These are phyloP conservation scores for Plasmodium adleri DNA, from an alignment of 169 alveolate species.

Conservation along the genomic window DNA sequence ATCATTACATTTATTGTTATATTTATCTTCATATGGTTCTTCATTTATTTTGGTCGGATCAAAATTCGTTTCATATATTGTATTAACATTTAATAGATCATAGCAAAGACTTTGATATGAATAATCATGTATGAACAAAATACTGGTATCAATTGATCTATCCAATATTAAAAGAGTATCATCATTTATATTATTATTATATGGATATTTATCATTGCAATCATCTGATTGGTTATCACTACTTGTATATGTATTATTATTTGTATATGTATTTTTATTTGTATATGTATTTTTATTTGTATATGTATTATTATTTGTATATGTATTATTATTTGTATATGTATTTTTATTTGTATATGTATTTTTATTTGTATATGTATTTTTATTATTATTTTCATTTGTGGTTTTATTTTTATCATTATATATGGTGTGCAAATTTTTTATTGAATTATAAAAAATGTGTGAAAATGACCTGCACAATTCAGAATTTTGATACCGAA, in stretches of 20 bases:
- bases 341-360: no score
- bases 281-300: constrained; percentile 10
- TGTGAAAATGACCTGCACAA: constrained; percentile 64
- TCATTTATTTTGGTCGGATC: constrained; percentile 4
- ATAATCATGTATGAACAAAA: constrained; percentile 88
- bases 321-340: background rate
- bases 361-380: constrained; percentile 2
- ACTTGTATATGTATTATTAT: background rate
- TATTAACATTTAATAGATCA: constrained; percentile 80
- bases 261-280: background rate
- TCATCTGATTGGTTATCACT: background rate
- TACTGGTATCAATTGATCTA: constrained; percentile 84
- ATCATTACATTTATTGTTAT: background rate
- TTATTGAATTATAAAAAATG: constrained; percentile 3
- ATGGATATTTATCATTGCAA: background rate
- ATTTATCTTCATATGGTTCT: background rate
- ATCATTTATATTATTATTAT: constrained; percentile 22
- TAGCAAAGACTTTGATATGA: constrained; percentile 88
- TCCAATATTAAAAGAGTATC: constrained; percentile 80
- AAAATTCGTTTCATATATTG: constrained; percentile 25
- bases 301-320: background rate
- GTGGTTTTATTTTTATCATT: background rate
- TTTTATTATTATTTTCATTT: background rate
- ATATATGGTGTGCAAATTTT: background rate
- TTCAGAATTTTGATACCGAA: constrained; percentile 26